A percentile compares a stretch with the other conserved stretches of the same genome.
Evolutionary conservation across 1,139 yeast species (phyloP).

Genomic region (Magnusiomyces suaveolens): DNA sequence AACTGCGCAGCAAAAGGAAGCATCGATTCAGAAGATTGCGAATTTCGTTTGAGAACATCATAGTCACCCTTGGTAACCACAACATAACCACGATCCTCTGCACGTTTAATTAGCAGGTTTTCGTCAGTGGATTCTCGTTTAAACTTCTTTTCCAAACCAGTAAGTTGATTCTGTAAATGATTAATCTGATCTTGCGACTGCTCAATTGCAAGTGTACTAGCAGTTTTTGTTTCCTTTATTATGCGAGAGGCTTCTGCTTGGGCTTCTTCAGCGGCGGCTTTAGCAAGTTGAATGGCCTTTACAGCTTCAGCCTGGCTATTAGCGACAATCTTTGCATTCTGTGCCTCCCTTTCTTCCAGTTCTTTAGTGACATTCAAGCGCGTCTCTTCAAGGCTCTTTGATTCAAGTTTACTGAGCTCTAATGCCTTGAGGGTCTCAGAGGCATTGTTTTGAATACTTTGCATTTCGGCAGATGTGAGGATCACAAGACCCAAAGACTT

Average conservation of each 20-base stretch:
- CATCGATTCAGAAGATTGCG: neutral
- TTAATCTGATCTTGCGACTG: neutral
- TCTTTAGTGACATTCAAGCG: neutral
- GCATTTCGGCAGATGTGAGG: conserved; percentile 7
- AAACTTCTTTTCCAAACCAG: conserved; percentile 4
- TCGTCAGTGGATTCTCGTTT: neutral
- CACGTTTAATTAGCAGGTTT: conserved; percentile 6
- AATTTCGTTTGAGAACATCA: conserved; percentile 9
- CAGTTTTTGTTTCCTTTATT: conserved; percentile 5
- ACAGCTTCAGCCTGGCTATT: conserved; percentile 6
- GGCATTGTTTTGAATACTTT: conserved; percentile 6
- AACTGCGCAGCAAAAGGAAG: conserved; percentile 15
- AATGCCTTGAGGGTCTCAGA: conserved; percentile 4
- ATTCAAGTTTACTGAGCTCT: conserved; percentile 6
- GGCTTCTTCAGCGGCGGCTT: conserved; percentile 11
- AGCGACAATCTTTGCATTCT: conserved; percentile 7
- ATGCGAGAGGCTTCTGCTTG: conserved; percentile 5
- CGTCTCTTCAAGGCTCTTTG: conserved; percentile 2
- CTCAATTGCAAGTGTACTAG: conserved; percentile 6
- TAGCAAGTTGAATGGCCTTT: conserved; percentile 6
- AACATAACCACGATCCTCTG: conserved; percentile 11
- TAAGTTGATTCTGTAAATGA: conserved; percentile 12
- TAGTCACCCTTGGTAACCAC: conserved; percentile 13
- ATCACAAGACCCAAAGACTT: conserved; percentile 7
- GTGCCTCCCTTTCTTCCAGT: conserved; percentile 5